Evolutionary conservation across 768 basidiomycete species (phyloP), one percentile per base, ranked within the genome.

Genomic region (Termitomyces sp.): DNA sequence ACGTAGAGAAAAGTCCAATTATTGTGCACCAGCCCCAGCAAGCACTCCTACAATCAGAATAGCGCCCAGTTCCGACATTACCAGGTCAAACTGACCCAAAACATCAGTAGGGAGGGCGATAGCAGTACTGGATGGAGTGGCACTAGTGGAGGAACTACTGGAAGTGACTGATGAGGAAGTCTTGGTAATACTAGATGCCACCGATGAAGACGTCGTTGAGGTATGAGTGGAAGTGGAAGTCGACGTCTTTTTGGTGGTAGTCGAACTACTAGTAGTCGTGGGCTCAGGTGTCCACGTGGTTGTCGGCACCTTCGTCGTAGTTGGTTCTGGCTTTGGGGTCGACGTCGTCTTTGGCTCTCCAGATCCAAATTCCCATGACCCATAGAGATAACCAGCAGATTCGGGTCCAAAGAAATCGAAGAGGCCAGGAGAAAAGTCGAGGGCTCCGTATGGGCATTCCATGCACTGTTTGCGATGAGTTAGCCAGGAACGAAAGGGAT

Each of bases 361-460:
- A 47, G 67, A 56, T 20, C 67, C 67, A 49, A 71, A 77, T 40
- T 67, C 71, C 83, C 83, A 85, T 14, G 68, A 61, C 57, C 80
- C 80, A 59, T 75, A 74, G 62, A 84, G 69, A 16, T 75, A 68
- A n/a, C 83, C 83, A 8, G 58, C 66, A 56, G 67, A 69, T 48
- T 66, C 62, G 24, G 68, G 59, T 5, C 72, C 76, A 63, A 86
- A 82, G 66, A 65, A 75, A 32, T 69, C 63, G 71, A 87, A 86
- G n/a, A 86, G 73, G 39, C 80, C 77, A 30, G 71, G 70, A 16
- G 78, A 75, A 36, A 85, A 67, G 64, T 87, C 85, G 39, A 87
- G 76, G 20, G 72, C 82, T 7, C 76, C 79, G 44, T 69, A 79
- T 2, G 75, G 74, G 64, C 85, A 87, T 14, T 76, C 75, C 18